Conservation (phyloP, 768 basidiomycete genomes). For the Mycena alexandri region DNA sequence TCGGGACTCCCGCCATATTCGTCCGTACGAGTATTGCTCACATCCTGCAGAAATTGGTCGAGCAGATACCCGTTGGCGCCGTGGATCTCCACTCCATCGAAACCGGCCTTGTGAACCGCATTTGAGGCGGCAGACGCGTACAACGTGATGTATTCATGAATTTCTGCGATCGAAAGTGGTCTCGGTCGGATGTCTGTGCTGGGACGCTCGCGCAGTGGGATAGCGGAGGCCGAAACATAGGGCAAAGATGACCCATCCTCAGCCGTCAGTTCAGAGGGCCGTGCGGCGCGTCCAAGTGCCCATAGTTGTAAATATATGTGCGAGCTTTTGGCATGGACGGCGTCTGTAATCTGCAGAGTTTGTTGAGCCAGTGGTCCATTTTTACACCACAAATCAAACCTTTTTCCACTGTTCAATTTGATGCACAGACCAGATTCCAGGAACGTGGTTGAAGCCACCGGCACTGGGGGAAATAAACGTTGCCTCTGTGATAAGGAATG, state of each 20-base stretch:
- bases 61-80: constrained; percentile 59
- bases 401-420: constrained; percentile 72
- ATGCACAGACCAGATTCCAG: constrained; percentile 73
- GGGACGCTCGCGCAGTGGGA: constrained; percentile 38
- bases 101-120: constrained; percentile 65
- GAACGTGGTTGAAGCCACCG: constrained; percentile 62
- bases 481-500: constrained; percentile 69
- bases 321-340: constrained; percentile 64
- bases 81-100: constrained; percentile 72
- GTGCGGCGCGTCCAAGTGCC: constrained; percentile 64
- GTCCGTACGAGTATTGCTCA: constrained; percentile 71
- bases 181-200: constrained; percentile 46
- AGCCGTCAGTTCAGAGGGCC: constrained; percentile 47
- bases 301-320: constrained; percentile 70
- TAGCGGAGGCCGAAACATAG: constrained; percentile 51
- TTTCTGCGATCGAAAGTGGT: constrained; percentile 60
- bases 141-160: constrained; percentile 61
- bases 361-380: neutral
- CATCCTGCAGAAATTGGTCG: constrained; percentile 74
- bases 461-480: constrained; percentile 65
- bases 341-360: constrained; percentile 61
- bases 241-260: constrained; percentile 48
- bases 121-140: constrained; percentile 56
- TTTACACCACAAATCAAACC: constrained; percentile 46
- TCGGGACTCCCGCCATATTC: constrained; percentile 77